Percentiles rank a stretch among this genome's conserved stretches.
Evolutionary conservation across 495 filamentous ascomycete species (phyloP).

Genomic region (Cercophora sp.): DNA sequence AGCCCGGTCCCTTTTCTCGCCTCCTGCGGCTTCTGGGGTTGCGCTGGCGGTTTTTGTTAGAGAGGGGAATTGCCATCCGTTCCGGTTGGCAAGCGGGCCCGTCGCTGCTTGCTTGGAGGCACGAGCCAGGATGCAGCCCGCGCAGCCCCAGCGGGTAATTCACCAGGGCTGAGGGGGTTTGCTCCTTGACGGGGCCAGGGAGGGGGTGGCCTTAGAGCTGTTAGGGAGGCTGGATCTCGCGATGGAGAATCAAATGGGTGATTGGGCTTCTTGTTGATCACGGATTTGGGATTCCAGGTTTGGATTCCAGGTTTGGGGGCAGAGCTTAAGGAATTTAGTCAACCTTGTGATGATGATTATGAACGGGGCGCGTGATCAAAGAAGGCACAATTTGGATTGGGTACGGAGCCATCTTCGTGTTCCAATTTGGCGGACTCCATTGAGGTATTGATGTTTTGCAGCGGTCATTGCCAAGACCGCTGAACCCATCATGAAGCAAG

Average conservation of each 20-base stretch:
- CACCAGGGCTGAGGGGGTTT: constrained; percentile 25
- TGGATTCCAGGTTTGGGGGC: no score
- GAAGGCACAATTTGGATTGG: no score
- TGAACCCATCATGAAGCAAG: no score
- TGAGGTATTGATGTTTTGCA: no score
- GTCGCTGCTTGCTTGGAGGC: constrained; percentile 11
- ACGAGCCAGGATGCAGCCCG: constrained; percentile 25
- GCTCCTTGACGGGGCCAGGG: constrained; percentile 11
- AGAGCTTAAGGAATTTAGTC: no score
- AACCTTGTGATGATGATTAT: no score
- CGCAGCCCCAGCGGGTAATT: constrained; percentile 28
- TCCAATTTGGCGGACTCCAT: no score
- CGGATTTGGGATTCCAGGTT: no score
- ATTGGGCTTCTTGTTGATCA: background rate
- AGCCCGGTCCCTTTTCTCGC: background rate
- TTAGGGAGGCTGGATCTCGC: constrained; percentile 7
- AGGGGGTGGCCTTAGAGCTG: constrained; percentile 14
- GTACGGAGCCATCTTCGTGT: no score
- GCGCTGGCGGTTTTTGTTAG: background rate
- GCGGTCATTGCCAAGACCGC: no score
- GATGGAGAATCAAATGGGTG: background rate
- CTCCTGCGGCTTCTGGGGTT: constrained; percentile 2
- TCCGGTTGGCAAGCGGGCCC: constrained; percentile 1
- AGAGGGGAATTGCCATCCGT: background rate
- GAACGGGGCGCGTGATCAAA: no score